Base-by-base conservation (phyloP, 345 rosid species). In the Bruguiera sexangula region DNA sequence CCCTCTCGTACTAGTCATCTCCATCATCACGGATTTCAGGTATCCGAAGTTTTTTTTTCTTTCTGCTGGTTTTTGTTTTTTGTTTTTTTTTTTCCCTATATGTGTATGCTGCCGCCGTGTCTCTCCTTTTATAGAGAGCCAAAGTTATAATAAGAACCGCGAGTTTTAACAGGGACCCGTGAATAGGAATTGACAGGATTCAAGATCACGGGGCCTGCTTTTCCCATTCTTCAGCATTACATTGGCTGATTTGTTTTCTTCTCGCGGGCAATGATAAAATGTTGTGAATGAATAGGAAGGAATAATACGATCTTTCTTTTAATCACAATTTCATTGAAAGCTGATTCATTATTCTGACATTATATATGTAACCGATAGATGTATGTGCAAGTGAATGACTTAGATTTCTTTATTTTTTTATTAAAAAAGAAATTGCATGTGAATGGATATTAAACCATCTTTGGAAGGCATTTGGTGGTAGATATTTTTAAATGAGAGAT, bases 181-280 rank as follows among this genome's bases (percentile, higher is more conserved):
- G 85, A 82, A 68, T 6, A 13, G 64, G 68, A 68, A 32, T 71
- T 82, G 79, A 77, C 71, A 57, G 71, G 60, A 73, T 65, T 8
- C 46, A 20, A 13, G 22, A 29, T 81, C 82, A 78, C 80, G 74
- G 74, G 69, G 61, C 29, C 8, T 8, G 19, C 48, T 43, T 43
- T 13, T 43, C 18, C 16, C 48, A 43, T 13, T 43, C 48, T 11
- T 11, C 3, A 43, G 15, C 59, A 22, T 22, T 55, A 2, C 16
- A 13, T 2, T 3, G 30, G 0, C 59, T 24, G 15, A 22, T 55
- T 55, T 26, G 27, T 55, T 55, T 54, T 26, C 24, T 55, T 10
- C 29, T 26, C 15, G 18, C 22, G 59, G 29, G 6, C 30, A 26
- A 26, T 22, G 24, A 11, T 55, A 55, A 55, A 55, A 5, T 55